Conservation (phyloP, 305 asterid genomes). For the Fraxinus paxiana region DNA sequence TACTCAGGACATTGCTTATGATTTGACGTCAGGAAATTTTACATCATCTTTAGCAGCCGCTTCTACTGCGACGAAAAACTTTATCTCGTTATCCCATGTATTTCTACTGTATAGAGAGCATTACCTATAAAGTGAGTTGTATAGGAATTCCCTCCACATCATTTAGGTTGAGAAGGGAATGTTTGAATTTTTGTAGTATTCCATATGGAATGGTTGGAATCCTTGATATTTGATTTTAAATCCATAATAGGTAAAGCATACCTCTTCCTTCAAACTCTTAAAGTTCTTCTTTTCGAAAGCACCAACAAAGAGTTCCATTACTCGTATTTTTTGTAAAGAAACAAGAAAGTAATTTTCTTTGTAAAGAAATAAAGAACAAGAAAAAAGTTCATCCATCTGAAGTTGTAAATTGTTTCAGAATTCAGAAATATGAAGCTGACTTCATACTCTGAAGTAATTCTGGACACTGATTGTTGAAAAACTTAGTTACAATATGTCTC, state of each 20-base stretch:
- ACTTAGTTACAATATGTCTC: neutral
- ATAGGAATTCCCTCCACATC: neutral
- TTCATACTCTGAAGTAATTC: neutral
- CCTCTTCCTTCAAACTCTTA: constrained; percentile 1
- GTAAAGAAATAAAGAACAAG: neutral
- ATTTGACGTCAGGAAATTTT: neutral
- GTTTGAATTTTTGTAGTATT: neutral
- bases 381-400: neutral
- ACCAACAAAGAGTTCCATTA: neutral
- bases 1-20: neutral
- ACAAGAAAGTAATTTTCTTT: neutral
- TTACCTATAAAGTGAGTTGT: neutral
- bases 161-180: neutral
- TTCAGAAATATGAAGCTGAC: neutral
- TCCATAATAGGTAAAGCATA: neutral
- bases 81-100: neutral
- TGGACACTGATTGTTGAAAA: neutral
- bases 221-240: neutral
- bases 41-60: neutral
- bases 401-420: neutral
- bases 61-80: neutral
- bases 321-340: neutral
- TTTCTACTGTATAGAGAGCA: neutral
- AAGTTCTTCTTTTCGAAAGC: neutral
- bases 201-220: neutral